Conservation (phyloP, 495 filamentous ascomycete species). For the Penicillium herquei region DNA sequence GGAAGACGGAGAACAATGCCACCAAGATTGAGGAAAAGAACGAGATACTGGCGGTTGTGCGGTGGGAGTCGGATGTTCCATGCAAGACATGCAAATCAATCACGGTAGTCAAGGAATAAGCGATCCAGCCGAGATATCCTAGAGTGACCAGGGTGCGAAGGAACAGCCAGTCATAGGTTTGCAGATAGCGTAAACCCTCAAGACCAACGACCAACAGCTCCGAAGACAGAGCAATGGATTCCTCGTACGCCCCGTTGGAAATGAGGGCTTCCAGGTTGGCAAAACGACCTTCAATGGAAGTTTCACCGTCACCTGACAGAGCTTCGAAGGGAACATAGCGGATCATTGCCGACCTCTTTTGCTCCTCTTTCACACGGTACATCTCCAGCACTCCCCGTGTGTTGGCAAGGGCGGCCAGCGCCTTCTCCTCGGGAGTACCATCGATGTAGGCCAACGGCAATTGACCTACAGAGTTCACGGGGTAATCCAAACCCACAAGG, state of each 20-base stretch:
- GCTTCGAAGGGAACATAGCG: slow-evolving; percentile 70
- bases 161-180: slow-evolving; percentile 99
- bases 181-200: slow-evolving; percentile 86
- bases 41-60: slow-evolving; percentile 57
- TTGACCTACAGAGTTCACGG: slow-evolving; percentile 95
- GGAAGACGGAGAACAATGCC: slow-evolving; percentile 72
- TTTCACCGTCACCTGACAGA: slow-evolving; percentile 54
- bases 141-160: slow-evolving; percentile 83
- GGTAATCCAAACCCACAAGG: slow-evolving; percentile 84
- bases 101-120: slow-evolving; percentile 88
- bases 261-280: slow-evolving; percentile 66
- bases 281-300: slow-evolving; percentile 67
- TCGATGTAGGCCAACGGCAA: slow-evolving; percentile 81
- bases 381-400: slow-evolving; percentile 89
- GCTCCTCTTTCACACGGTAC: slow-evolving; percentile 91
- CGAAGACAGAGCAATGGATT: slow-evolving; percentile 72
- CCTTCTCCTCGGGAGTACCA: slow-evolving; percentile 70
- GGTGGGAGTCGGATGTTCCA: slow-evolving; percentile 62
- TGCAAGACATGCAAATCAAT: slow-evolving; percentile 87
- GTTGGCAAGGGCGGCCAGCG: slow-evolving; percentile 82
- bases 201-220: slow-evolving; percentile 74
- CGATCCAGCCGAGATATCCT: slow-evolving; percentile 97
- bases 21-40: slow-evolving; percentile 76
- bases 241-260: slow-evolving; percentile 60
- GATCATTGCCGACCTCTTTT: slow-evolving; percentile 72